phyloP scores from a whole-genome alignment of 2,329 filamentous ascomycete genomes.

The Talaromyces amestolkiae region DNA sequence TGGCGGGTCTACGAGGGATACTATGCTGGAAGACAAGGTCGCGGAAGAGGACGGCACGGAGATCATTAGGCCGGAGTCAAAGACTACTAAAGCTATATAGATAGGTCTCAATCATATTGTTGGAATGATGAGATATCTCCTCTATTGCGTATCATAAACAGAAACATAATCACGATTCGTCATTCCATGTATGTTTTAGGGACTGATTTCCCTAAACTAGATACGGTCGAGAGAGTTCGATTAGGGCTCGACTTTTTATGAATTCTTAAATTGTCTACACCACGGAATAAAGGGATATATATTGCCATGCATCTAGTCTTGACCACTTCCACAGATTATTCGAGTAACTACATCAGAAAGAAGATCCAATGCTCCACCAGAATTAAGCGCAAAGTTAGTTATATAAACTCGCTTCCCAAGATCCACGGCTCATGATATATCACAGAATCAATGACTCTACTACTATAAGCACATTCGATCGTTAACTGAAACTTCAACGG shows the following conservation, averaged over 20 bases:
- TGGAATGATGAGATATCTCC: too few species aligned
- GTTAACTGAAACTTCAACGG: not conserved
- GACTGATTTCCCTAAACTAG: not conserved
- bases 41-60: not conserved
- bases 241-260: too few species aligned
- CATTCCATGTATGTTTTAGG: too few species aligned
- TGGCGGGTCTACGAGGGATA: not conserved
- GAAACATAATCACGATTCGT: too few species aligned
- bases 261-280: too few species aligned
- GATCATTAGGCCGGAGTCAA: not conserved
- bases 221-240: not conserved
- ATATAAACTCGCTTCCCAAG: not conserved
- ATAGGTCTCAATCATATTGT: not conserved
- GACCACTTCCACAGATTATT: too few species aligned
- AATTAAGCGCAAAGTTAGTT: not conserved
- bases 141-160: too few species aligned
- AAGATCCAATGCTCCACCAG: not conserved
- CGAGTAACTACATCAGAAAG: not conserved
- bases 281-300: too few species aligned
- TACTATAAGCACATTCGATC: not conserved
- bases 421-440: not conserved
- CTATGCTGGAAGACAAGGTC: not conserved
- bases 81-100: not conserved
- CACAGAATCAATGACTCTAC: not conserved
- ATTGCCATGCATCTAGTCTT: too few species aligned